Evolutionary conservation across 129 eudicot species (phyloP), one percentile per base, ranked within the genome.

Genomic region (Scalesia atractyloides): DNA sequence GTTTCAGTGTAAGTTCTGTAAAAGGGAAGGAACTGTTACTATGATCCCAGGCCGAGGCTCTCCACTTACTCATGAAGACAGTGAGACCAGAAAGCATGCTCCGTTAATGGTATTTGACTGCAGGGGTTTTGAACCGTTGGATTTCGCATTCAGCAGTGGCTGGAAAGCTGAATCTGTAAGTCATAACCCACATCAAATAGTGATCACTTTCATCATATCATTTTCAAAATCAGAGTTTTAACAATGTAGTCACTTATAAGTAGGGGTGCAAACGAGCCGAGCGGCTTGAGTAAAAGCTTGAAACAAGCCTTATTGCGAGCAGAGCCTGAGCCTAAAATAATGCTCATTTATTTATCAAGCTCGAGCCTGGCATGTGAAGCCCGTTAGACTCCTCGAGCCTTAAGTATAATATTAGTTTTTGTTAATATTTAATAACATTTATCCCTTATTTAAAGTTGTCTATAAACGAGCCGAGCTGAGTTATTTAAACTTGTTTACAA

Each of bases 111-210:
- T 49, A 47, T 93, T 93, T 68, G 98, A 93, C 79, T 90, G 96
- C 81, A 79, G 98, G 78, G 97, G 97, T 66, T 83, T 60, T 72
- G 97, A 93, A 83, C 98, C 98, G 46, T 11, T 89, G 66, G 97
- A 87, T 43, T 93, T 87, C 15, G 81, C 76, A 1, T 94, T 94
- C 81, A 89, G 86, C 66, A 41, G 66, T 49, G 97, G 87, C 3
- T 90, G 98, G 97, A 78, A 86, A 83, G 98, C 82, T 80, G 86
- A 83, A 77, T 85, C 97, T 71, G 98, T 93, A 84, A 87, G 97
- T 83, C 53, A 26, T 64, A 52, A 14, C 48, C 59, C 52, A 39
- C 59, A 24, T 33, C 6, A 1, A n/a, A 51, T 37, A 44, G 3
- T 44, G 9, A 14, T 63, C n/a, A 36, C 24, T 41, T 41, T 20